Evolutionary conservation across 768 basidiomycete species (phyloP).

Genomic region (Boletellus sp.): DNA sequence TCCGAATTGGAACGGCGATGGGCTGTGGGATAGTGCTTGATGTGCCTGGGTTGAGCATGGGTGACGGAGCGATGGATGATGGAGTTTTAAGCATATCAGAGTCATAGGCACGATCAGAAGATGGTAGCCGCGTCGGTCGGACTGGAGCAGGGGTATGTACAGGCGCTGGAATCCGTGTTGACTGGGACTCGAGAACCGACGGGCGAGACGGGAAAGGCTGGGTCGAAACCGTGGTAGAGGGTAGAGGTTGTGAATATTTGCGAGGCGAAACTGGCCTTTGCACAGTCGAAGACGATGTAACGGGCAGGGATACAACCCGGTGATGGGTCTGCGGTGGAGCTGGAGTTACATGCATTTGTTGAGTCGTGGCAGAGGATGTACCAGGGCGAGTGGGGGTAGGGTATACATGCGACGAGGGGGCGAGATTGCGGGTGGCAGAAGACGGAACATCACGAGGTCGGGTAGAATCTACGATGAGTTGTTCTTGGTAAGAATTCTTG

Average conservation of each 20-base stretch:
- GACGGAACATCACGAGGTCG: slow-evolving; percentile 21
- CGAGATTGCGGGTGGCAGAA: slow-evolving; percentile 16
- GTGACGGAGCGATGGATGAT: slow-evolving; percentile 56
- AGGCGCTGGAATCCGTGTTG: slow-evolving; percentile 26
- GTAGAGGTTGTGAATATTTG: slow-evolving; percentile 27
- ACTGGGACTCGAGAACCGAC: slow-evolving; percentile 13
- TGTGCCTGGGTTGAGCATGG: slow-evolving; percentile 38
- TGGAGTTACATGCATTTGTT: slow-evolving; percentile 21
- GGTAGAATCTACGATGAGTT: slow-evolving; percentile 16
- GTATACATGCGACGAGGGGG: slow-evolving; percentile 22
- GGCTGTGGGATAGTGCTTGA: slow-evolving; percentile 5
- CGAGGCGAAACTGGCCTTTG: slow-evolving; percentile 29
- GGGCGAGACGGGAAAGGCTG: slow-evolving; percentile 31
- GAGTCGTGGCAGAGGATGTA: slow-evolving; percentile 16
- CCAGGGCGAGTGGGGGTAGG: slow-evolving; percentile 21
- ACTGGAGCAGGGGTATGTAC: slow-evolving; percentile 33
- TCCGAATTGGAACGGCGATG: slow-evolving; percentile 16
- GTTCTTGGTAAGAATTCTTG: slow-evolving; percentile 23
- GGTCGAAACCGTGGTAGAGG: slow-evolving; percentile 21
- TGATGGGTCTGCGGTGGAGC: slow-evolving; percentile 29
- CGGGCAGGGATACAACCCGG: slow-evolving; percentile 37
- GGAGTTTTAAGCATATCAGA: slow-evolving; percentile 57
- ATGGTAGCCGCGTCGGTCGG: slow-evolving; percentile 19
- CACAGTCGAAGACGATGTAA: slow-evolving; percentile 11
- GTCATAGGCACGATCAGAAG: slow-evolving; percentile 40